phyloP scores from a whole-genome alignment of 2,329 filamentous ascomycete genomes.

The Sporothrix euskadiensis region DNA sequence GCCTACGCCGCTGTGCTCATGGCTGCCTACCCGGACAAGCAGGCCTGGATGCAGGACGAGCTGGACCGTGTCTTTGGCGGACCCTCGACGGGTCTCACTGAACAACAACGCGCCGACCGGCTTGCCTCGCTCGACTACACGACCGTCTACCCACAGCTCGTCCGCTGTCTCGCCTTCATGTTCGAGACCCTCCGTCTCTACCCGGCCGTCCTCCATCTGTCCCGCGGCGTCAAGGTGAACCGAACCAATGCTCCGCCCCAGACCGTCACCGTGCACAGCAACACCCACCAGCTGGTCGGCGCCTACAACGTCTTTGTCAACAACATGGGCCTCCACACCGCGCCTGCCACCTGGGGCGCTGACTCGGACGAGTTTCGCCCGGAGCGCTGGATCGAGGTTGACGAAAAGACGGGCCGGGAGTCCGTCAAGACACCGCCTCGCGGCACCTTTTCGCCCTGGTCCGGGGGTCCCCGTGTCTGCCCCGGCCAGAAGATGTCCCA shows the following conservation, averaged over 20 bases:
- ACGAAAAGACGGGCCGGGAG: constrained; percentile 26
- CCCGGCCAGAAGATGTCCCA: constrained; percentile 57
- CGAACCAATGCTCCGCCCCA: constrained; percentile 33
- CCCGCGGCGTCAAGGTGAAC: constrained; percentile 36
- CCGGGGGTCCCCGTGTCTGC: constrained; percentile 51
- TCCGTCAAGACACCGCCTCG: constrained; percentile 36
- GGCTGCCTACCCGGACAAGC: constrained; percentile 36
- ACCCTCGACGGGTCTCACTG: constrained; percentile 39
- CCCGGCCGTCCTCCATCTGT: constrained; percentile 43
- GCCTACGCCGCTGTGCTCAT: constrained; percentile 54
- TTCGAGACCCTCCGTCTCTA: constrained; percentile 48
- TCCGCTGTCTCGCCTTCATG: constrained; percentile 51
- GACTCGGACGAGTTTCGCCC: constrained; percentile 44
- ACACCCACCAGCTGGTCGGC: constrained; percentile 39
- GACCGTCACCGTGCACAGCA: constrained; percentile 37
- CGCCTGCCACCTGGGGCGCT: constrained; percentile 36
- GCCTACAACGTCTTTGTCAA: constrained; percentile 43
- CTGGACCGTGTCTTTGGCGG: constrained; percentile 47
- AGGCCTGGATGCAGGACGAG: constrained; percentile 30
- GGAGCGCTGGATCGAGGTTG: constrained; percentile 43
- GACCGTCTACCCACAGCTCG: constrained; percentile 46
- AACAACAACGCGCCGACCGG: background rate
- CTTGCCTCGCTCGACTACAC: constrained; percentile 42
- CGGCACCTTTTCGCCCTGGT: constrained; percentile 51
- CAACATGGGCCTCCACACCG: constrained; percentile 37